Evolutionary conservation across 2,329 filamentous ascomycete species (phyloP), one percentile per base, ranked within the genome.

Genomic region (Beauveria brongniartii): DNA sequence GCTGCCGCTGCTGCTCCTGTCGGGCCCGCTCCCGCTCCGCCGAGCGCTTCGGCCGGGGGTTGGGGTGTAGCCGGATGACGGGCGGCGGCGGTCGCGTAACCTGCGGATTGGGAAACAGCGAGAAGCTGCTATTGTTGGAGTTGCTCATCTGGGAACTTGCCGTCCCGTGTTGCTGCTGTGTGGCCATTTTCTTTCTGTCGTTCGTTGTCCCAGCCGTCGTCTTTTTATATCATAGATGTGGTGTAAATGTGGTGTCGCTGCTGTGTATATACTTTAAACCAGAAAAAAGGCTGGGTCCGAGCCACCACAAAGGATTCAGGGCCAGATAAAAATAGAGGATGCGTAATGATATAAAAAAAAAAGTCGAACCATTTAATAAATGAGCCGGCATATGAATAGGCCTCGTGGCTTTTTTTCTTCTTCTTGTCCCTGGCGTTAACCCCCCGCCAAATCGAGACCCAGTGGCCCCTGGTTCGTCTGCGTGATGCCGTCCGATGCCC

Each of bases 21-120:
- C 51, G 28, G 30, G 59, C 59, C 24, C 71, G 69, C 61, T 77
- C 74, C 0, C 68, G 68, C 12, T 73, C 75, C 59, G 71, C 72
- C 18, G 73, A 75, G 20, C 72, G 73, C 41, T 73, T 72, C 55
- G 71, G 66, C 58, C 72, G 71, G n/a, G 76, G 71, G 73, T 73
- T 54, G 78, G 77, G 63, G 73, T 79, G 64, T 78, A 67, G 20
- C 65, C 64, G 2, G 64, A 61, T 22, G 68, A 66, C 52, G 66
- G 70, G 59, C 72, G n/a, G 72, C 71, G 65, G 63, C n/a, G 64
- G 74, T 22, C 77, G 73, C 62, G 75, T 74, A 50, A 69, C 67
- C 65, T 71, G 78, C 24, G 80, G 77, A 65, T 75, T 84, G 30
- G 82, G 82, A 67, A 85, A 84, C 63, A 85, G 77, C 63, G 82